Evolutionary conservation across 345 rosid genomes (phyloP), one percentile per base, ranked within the genome.

Genomic region (Brassica rapa): DNA sequence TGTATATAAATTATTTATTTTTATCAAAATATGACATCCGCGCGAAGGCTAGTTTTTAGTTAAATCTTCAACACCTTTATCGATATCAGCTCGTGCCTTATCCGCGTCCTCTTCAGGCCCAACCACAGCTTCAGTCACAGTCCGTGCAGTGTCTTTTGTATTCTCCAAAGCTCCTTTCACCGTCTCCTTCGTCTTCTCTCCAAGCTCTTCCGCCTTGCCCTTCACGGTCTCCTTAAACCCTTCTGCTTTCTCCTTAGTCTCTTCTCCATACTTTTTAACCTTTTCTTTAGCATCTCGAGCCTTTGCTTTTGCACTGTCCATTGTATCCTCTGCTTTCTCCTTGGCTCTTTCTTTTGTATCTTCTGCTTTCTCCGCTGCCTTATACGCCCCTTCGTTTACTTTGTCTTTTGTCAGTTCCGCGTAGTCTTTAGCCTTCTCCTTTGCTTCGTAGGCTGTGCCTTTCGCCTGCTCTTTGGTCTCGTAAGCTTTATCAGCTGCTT

Each of bases 141-240:
- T 81, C 62, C 43, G 43, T 0, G 83, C 81, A 32, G 77, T 68
- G 3, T 60, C 23, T 59, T 81, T 81, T 0, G 83, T 76, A 15
- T 25, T 60, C 70, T 81, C 81, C 83, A 81, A 81, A 71, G 83
- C 80, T 71, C 69, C 83, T 71, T 81, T 76, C 19, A 71, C 80
- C 4, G 80, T 71, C 59, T 76, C 83, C 64, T 81, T 81, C 0
- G 83, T 75, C 68, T 80, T 75, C 76, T 75, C 83, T 39, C 80
- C 83, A 43, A 81, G 63, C 8, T 81, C 77, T 27, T 71, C 80
- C 15, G 80, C 80, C 51, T 64, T 80, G 32, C 25, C 80, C 15
- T 76, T 81, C 43, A 81, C 80, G 2, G 59, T 76, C 65, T 81
- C 83, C 64, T 80, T 80, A 56, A 71, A 3, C 15, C 63, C 80